Evolutionary conservation across 768 basidiomycete species (phyloP).

Genomic region (Tulasnella sp.): DNA sequence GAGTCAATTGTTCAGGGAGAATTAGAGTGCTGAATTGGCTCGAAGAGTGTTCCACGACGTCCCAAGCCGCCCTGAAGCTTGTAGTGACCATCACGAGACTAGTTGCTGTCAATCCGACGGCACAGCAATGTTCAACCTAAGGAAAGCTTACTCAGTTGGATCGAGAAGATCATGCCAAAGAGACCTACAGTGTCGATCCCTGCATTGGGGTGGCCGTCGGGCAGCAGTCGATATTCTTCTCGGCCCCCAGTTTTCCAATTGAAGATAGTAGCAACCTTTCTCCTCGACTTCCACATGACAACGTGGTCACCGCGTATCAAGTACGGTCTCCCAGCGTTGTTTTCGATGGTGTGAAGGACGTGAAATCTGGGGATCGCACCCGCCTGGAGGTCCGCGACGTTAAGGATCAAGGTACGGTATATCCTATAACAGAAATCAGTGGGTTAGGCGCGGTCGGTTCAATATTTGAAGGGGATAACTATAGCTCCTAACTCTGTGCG

Average conservation of each 20-base stretch:
- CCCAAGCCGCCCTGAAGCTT: background rate
- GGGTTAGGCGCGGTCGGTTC: too few species aligned
- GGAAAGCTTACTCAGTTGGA: background rate
- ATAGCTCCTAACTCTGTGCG: background rate
- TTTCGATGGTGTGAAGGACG: background rate
- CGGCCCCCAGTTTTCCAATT: constrained; percentile 6
- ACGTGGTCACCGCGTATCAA: constrained; percentile 5
- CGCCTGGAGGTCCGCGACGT: background rate
- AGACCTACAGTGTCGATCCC: background rate
- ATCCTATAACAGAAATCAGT: background rate
- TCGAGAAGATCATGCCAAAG: background rate
- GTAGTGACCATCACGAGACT: background rate
- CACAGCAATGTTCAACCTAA: background rate
- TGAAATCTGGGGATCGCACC: constrained; percentile 3
- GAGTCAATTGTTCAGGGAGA: background rate
- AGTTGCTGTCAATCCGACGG: background rate
- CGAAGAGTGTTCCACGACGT: too few species aligned
- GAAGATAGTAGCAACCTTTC: background rate
- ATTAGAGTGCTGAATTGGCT: background rate
- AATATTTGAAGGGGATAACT: too few species aligned
- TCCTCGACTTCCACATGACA: background rate
- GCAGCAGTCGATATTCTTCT: background rate
- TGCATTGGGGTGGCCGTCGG: background rate
- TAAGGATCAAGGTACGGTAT: background rate
- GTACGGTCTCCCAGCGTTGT: background rate